Base-by-base conservation (phyloP, 805 yeast genomes). In the Kregervanrija fluxuum region DNA sequence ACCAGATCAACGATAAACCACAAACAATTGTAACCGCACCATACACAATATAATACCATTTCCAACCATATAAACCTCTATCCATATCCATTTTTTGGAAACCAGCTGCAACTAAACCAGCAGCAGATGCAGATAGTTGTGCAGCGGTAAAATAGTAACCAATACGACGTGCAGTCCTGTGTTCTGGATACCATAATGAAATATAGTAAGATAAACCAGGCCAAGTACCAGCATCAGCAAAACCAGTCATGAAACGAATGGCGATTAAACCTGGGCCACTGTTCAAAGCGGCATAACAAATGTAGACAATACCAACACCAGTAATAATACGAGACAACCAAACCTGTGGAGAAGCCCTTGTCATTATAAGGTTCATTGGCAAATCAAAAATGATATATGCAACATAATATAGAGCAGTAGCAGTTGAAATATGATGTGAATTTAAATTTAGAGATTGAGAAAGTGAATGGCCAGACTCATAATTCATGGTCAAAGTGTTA, bases 141-240 rank as follows among this genome's bases (percentile, higher is more conserved):
- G 96, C 95, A 15, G 96, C 96, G 1, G 95, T 87, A 63, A 82
- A 87, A 62, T 87, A 87, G 65, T 83, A 87, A 2, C 96, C 96
- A 50, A 87, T 83, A 58, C 96, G 70, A 50, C 77, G 74, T 2
- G 95, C 85, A 52, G 80, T 75, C 48, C 93, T 70, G 39, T 83
- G 80, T 42, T 80, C 75, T 2, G 95, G 95, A 57, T 87, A 87
- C 91, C 95, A 87, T 54, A 86, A 66, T 0, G 90, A 77, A 37
- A 87, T 71, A 56, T 87, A 87, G 64, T 86, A 87, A 16, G 88
- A 78, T 82, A 87, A 71, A 9, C 95, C 95, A 1, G 95, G 95
- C 95, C 95, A 86, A 4, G 86, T 79, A 36, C 95, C 95, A 10
- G 95, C 93, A 42, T 86, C 86, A 46, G 82, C 83, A 45, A 82